A percentile compares a stretch with the other conserved stretches of the same genome.
Evolutionary conservation across 2,329 filamentous ascomycete genomes (phyloP).

Genomic region (Leptographium flavum): DNA sequence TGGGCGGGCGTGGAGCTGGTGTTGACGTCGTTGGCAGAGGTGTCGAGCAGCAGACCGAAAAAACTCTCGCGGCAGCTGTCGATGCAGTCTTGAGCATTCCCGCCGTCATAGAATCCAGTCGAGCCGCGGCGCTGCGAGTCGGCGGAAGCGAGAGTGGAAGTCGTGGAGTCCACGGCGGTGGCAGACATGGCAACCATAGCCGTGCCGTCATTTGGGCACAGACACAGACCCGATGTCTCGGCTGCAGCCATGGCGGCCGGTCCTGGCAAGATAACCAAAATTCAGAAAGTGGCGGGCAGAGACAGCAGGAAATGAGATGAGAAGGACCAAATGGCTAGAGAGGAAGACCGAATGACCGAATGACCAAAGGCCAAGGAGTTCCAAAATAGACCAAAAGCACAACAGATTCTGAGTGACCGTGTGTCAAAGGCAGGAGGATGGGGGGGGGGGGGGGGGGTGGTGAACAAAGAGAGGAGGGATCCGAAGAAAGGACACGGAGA

Average conservation of each 20-base stretch:
- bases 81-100: conserved; percentile 8
- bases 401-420: too few species aligned
- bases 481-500: not conserved
- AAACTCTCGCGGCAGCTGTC: conserved; percentile 7
- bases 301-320: not conserved
- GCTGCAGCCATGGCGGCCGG: conserved; percentile 4
- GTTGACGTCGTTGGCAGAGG: not conserved
- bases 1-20: not conserved
- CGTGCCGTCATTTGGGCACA: conserved; percentile 4
- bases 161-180: too few species aligned
- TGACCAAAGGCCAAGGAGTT: too few species aligned
- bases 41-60: not conserved
- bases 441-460: not conserved
- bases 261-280: not conserved
- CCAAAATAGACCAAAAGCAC: too few species aligned
- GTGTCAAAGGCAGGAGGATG: not conserved
- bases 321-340: not conserved
- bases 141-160: not conserved
- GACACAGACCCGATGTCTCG: conserved; percentile 9
- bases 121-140: not conserved
- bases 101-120: conserved; percentile 2
- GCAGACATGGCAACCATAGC: too few species aligned
- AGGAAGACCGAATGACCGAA: too few species aligned
- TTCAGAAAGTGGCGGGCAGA: not conserved
- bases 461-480: not conserved